These are phyloP conservation scores for Aspergillus bridgeri DNA, from an alignment of 495 filamentous ascomycete species.

Conservation along the genomic window DNA sequence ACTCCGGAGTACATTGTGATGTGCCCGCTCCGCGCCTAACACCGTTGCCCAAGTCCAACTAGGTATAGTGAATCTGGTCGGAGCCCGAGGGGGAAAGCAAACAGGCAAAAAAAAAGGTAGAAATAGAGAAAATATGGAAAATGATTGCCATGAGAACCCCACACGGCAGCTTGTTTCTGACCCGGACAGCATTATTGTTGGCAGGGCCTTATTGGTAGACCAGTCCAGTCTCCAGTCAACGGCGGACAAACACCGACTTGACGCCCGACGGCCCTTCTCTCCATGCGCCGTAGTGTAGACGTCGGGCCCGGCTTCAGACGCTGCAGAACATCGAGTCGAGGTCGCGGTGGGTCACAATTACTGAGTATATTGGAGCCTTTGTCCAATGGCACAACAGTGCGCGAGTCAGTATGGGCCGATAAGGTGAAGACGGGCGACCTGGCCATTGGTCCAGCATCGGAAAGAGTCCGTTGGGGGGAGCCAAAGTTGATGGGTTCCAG, in stretches of 20 bases:
- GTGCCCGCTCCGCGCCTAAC: too few relatives aligned
- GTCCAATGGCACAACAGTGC: neutral
- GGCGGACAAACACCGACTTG: neutral
- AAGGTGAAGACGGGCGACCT: neutral
- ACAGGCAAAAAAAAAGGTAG: too few relatives aligned
- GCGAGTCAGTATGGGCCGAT: neutral
- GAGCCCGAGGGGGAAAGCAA: too few relatives aligned
- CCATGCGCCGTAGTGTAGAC: neutral
- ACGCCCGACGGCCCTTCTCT: neutral
- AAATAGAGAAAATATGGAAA: too few relatives aligned
- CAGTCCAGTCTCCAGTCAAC: too few relatives aligned
- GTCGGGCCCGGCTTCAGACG: neutral
- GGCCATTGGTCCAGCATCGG: neutral
- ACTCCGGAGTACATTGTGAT: too few relatives aligned
- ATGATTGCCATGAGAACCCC: too few relatives aligned
- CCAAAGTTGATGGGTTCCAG: neutral
- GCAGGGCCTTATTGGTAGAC: too few relatives aligned
- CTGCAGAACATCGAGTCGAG: neutral
- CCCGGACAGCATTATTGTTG: too few relatives aligned
- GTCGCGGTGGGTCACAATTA: neutral
- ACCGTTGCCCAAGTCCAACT: too few relatives aligned
- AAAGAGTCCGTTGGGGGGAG: neutral
- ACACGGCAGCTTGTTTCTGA: too few relatives aligned
- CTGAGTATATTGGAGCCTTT: neutral
- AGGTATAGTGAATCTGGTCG: too few relatives aligned